Conservation (phyloP, 1,139 yeast species). For the Yamadazyma sp. region DNA sequence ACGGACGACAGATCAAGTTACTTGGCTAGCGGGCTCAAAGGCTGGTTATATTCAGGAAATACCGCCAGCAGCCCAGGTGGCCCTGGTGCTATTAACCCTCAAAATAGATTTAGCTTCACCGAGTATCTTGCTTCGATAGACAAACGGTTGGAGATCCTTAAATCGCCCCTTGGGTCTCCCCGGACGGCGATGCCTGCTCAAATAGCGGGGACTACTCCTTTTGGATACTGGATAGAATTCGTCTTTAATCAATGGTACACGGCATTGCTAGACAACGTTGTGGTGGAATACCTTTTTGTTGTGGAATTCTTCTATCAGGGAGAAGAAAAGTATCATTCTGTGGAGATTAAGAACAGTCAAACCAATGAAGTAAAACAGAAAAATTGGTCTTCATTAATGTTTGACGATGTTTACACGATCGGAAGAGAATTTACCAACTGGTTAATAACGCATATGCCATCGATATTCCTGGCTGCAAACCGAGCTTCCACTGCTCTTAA, state of each 20-base stretch:
- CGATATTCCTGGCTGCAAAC: conserved; percentile 18
- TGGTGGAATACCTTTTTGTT: conserved; percentile 75
- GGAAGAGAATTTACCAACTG: conserved; percentile 41
- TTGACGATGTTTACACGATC: conserved; percentile 50
- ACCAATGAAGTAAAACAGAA: conserved; percentile 20
- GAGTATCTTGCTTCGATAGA: conserved; percentile 60
- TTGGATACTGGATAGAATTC: conserved; percentile 68
- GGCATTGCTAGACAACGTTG: conserved; percentile 74
- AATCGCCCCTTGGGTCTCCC: conserved; percentile 32
- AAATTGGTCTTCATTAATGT: conserved; percentile 53
- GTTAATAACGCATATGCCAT: conserved; percentile 34
- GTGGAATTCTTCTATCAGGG: conserved; percentile 66
- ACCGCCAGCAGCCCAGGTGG: conserved; percentile 2
- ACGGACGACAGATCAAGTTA: conserved; percentile 26
- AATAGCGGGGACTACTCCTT: conserved; percentile 76
- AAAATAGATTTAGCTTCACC: conserved; percentile 22
- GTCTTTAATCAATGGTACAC: conserved; percentile 72
- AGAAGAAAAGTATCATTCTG: conserved; percentile 34
- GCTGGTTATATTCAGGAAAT: conserved; percentile 23
- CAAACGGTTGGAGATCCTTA: conserved; percentile 53
- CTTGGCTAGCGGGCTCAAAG: conserved; percentile 28
- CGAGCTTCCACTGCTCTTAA: conserved; percentile 20
- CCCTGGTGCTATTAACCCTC: conserved; percentile 4
- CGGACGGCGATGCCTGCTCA: conserved; percentile 77
- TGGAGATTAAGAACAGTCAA: conserved; percentile 13